Evolutionary conservation across 805 yeast genomes (phyloP).

Genomic region (Nakazawaea populi): DNA sequence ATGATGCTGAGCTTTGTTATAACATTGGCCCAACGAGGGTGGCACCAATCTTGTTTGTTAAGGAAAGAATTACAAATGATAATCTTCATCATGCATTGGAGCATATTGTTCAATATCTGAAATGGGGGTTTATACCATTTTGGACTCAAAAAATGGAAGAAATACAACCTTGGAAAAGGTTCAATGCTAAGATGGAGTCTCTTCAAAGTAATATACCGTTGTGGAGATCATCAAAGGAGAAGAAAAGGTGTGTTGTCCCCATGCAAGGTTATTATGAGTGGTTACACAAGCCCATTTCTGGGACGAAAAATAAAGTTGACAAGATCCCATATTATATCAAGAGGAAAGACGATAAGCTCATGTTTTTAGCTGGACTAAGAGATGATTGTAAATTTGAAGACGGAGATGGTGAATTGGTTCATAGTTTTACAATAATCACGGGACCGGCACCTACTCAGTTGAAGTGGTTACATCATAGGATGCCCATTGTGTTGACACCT

Average conservation of each 20-base stretch:
- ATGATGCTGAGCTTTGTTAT: conserved; percentile 32
- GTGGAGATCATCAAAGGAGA: conserved; percentile 50
- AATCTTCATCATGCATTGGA: conserved; percentile 13
- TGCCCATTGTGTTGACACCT: conserved; percentile 69
- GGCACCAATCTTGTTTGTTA: conserved; percentile 33
- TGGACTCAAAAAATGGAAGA: conserved; percentile 45
- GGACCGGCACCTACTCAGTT: conserved; percentile 59
- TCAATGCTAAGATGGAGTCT: conserved; percentile 73
- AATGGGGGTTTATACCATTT: conserved; percentile 74
- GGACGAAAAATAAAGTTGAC: conserved; percentile 18
- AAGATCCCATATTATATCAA: conserved; percentile 65
- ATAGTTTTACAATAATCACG: conserved; percentile 66
- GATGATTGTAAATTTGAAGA: conserved; percentile 5
- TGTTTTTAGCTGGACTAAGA: conserved; percentile 64
- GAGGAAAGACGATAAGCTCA: conserved; percentile 42
- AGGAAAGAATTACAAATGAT: neutral
- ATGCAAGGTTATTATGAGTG: conserved; percentile 87
- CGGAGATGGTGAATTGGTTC: conserved; percentile 13
- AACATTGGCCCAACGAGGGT: conserved; percentile 58
- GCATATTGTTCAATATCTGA: conserved; percentile 46
- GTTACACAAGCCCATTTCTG: conserved; percentile 28
- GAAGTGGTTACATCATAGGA: conserved; percentile 67
- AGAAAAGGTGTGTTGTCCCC: conserved; percentile 67
- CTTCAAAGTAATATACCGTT: conserved; percentile 38
- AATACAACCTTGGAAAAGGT: conserved; percentile 39